Evolutionary conservation across 805 yeast genomes (phyloP).

Genomic region (Hemisphaericaspora nanyangensis): DNA sequence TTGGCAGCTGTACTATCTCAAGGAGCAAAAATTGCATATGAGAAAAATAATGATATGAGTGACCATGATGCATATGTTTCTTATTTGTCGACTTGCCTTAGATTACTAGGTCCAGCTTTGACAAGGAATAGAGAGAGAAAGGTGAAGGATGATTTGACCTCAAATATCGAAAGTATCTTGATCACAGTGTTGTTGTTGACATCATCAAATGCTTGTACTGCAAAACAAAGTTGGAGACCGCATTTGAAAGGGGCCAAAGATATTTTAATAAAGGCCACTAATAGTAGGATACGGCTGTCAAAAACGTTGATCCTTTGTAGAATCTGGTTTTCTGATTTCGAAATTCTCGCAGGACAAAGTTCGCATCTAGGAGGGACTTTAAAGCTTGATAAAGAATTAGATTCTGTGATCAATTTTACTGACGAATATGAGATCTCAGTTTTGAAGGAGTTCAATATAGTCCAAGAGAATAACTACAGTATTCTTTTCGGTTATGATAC

Average conservation of each 20-base stretch:
- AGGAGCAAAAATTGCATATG: conserved; percentile 57
- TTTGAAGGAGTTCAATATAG: conserved; percentile 38
- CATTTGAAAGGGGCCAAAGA: conserved; percentile 65
- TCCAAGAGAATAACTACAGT: conserved; percentile 44
- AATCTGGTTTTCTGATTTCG: conserved; percentile 54
- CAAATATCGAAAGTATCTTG: conserved; percentile 61
- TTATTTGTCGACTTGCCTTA: conserved; percentile 59
- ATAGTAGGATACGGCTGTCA: conserved; percentile 23
- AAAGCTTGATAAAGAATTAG: conserved; percentile 44
- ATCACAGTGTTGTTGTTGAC: conserved; percentile 64
- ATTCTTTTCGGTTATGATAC: conserved; percentile 47
- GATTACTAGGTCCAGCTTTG: conserved; percentile 48
- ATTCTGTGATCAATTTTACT: conserved; percentile 18
- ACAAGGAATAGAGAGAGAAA: conserved; percentile 12
- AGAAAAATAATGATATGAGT: conserved; percentile 25
- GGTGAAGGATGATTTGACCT: conserved; percentile 11
- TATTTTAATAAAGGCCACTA: conserved; percentile 41
- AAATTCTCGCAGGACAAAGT: conserved; percentile 54
- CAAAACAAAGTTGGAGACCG: conserved; percentile 58
- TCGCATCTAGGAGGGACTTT: conserved; percentile 56
- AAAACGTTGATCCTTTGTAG: conserved; percentile 50
- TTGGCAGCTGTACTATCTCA: conserved; percentile 70
- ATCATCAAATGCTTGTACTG: conserved; percentile 53
- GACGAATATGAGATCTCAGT: conserved; percentile 28
- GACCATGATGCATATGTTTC: conserved; percentile 46